Evolutionary conservation across 2,329 filamentous ascomycete species (phyloP).

Genomic region (Curvularia eragrostidis): DNA sequence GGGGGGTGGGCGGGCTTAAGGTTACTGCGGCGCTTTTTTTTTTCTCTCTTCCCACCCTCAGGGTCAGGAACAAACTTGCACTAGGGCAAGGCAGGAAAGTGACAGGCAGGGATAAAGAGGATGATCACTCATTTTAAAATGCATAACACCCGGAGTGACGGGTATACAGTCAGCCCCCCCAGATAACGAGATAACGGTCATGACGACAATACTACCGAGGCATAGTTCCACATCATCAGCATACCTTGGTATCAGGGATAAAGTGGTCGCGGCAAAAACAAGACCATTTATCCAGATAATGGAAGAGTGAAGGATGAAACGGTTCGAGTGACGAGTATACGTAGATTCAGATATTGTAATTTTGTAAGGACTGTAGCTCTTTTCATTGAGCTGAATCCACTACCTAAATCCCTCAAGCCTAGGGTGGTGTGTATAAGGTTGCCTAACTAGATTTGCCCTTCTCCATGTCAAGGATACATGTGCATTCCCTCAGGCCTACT

Average conservation of each 20-base stretch:
- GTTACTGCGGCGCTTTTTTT: neutral
- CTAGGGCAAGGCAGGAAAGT: neutral
- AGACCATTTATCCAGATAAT: neutral
- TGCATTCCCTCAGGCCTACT: constrained; percentile 1
- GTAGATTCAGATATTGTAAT: constrained; percentile 7
- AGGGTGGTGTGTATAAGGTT: constrained; percentile 9
- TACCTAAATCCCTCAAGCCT: constrained; percentile 22
- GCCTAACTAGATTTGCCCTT: constrained; percentile 17
- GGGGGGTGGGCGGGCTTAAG: too few relatives aligned
- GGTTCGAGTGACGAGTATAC: neutral
- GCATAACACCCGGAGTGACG: too few relatives aligned
- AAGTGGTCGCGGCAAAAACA: neutral
- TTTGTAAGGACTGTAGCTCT: constrained; percentile 24
- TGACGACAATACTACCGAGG: neutral
- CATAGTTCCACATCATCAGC: neutral
- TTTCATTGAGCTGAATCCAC: constrained; percentile 20
- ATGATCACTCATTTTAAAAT: constrained; percentile 4
- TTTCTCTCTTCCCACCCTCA: neutral
- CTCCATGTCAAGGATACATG: constrained; percentile 15
- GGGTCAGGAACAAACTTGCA: neutral
- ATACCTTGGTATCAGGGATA: neutral
- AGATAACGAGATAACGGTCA: neutral
- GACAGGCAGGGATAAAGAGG: constrained; percentile 4
- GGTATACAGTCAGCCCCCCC: too few relatives aligned
- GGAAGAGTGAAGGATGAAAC: neutral